Evolutionary conservation across 2,329 filamentous ascomycete genomes (phyloP), one percentile per base, ranked within the genome.

Genomic region (Calycina herbarum): DNA sequence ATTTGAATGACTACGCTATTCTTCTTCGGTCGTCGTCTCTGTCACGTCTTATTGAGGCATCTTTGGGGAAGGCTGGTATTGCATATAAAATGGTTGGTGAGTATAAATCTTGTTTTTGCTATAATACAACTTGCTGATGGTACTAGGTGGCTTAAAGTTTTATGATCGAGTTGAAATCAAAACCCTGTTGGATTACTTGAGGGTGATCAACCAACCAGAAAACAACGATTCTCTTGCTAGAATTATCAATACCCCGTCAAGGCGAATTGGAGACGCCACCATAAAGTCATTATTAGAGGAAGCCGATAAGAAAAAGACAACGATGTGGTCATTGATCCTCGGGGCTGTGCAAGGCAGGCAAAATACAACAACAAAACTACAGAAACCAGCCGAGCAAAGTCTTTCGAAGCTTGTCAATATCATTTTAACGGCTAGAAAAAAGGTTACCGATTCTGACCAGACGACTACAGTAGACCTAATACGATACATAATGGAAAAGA

Each of bases 131-230:
- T 51, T 57, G n/a, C 62, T 69, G 29, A 72, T 11, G 17, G 45
- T 61, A 60, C 3, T 5, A 80, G 79, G 86, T 45, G 94, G 95
- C 1, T 86, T 88, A 68, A 91, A 92, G 66, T 99, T 99, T 76
- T 98, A 96, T 73, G 95, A 99, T 71, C 88, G 95, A 61, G 85
- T 87, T 2, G 94, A 99, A 76, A 90, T 98, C 74, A 96, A 95
- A 76, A 83, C 93, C 6, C 76, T 98, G 0, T 79, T 98, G 3
- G 93, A 97, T 75, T 98, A 99, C 75, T 82, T 98, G 15, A 86
- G 93, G 38, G 89, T 96, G 3, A 87, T 97, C 38, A 87, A 92
- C 73, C 90, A 96, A 68, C 92, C 93, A 1, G 85, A 91, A 57
- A 94, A 96, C 75, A 96, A 94, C 71, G 94, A 97, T 74, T 92